Evolutionary conservation across 164 flowering plant genomes (phyloP).

Genomic region (Buxus sempervirens): DNA sequence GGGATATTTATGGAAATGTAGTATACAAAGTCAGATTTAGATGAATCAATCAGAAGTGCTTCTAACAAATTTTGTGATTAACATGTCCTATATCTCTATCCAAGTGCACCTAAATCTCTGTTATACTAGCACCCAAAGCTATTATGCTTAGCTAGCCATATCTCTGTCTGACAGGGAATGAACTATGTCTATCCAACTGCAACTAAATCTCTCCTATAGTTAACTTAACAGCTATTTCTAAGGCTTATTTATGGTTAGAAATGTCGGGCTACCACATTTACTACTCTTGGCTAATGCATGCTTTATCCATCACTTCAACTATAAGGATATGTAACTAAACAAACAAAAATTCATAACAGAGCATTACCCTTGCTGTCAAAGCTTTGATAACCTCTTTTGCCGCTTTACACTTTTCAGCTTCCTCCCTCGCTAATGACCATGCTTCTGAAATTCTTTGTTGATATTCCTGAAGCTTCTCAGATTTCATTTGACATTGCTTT

Average conservation of each 20-base stretch:
- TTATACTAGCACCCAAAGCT: no score
- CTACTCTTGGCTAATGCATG: neutral
- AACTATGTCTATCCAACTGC: no score
- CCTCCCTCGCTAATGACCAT: constrained; percentile 57
- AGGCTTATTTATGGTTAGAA: neutral
- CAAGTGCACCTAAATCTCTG: no score
- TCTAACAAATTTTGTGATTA: no score
- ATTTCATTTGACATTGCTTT: constrained; percentile 35
- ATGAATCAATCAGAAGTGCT: no score
- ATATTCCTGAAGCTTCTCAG: constrained; percentile 45
- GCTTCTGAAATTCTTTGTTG: constrained; percentile 42
- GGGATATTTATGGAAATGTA: no score
- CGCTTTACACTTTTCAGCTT: constrained; percentile 62
- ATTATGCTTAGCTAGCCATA: no score
- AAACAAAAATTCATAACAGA: neutral
- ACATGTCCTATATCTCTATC: no score
- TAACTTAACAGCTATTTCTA: no score
- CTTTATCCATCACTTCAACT: neutral
- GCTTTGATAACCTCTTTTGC: constrained; percentile 66
- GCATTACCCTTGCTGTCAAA: constrained; percentile 43
- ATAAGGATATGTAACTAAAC: neutral
- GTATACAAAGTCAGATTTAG: no score
- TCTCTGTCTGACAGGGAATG: no score
- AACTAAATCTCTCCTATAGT: no score
- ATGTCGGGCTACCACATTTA: neutral